These are phyloP conservation scores for Boletellus ananiceps DNA, from an alignment of 768 basidiomycete species.

Conservation along the genomic window DNA sequence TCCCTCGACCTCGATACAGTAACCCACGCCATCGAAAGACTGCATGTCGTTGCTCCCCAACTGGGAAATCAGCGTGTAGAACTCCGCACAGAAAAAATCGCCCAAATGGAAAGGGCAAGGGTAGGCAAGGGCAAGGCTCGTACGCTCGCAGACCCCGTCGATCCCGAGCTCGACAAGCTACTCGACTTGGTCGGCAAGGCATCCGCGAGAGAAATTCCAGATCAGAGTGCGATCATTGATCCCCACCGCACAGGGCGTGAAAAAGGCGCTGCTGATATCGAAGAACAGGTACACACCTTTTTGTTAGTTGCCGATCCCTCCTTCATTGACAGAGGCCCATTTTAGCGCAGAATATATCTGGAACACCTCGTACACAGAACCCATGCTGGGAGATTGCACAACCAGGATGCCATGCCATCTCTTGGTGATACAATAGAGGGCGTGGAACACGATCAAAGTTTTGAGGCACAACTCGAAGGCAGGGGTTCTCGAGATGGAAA, in stretches of 20 bases:
- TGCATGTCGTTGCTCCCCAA: slow-evolving; percentile 84
- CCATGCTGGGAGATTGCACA: slow-evolving; percentile 64
- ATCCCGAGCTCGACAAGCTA: slow-evolving; percentile 62
- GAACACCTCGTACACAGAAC: slow-evolving; percentile 70
- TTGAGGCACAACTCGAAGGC: background rate
- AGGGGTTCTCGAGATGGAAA: slow-evolving; percentile 15
- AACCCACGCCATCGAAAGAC: slow-evolving; percentile 81
- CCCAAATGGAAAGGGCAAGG: slow-evolving; percentile 69
- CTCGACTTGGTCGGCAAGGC: slow-evolving; percentile 68
- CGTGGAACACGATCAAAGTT: background rate
- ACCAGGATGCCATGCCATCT: slow-evolving; percentile 65
- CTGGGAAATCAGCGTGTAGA: slow-evolving; percentile 92
- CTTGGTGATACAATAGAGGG: background rate
- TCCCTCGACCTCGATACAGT: slow-evolving; percentile 80
- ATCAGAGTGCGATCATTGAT: slow-evolving; percentile 69
- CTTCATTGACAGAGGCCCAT: slow-evolving; percentile 1
- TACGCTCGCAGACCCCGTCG: slow-evolving; percentile 31
- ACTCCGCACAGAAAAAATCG: slow-evolving; percentile 64
- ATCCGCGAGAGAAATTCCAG: slow-evolving; percentile 57
- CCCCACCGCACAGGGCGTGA: slow-evolving; percentile 57
- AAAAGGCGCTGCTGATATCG: slow-evolving; percentile 48
- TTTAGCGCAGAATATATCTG: slow-evolving; percentile 70
- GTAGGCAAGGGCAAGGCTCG: slow-evolving; percentile 48
- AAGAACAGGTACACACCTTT: slow-evolving; percentile 51
- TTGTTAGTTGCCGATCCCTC: background rate